Evolutionary conservation across 1,139 yeast species (phyloP).

Genomic region (Geotrichum reessii): DNA sequence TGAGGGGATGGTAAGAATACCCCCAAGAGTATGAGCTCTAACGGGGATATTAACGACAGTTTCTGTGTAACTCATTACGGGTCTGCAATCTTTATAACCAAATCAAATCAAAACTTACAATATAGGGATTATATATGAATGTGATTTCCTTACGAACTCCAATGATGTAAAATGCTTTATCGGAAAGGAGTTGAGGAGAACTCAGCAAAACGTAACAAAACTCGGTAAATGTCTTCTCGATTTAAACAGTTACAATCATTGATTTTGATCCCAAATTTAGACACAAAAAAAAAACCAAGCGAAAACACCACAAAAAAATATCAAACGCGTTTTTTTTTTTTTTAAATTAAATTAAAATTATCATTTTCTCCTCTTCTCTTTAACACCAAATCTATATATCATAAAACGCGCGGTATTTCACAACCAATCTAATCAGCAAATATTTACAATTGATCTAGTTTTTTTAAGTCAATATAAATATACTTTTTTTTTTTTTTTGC

Average conservation of each 20-base stretch:
- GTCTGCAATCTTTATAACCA: too few relatives aligned
- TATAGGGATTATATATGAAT: too few relatives aligned
- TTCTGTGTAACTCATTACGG: not conserved
- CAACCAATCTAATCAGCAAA: not conserved
- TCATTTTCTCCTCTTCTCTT: not conserved
- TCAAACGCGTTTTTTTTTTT: not conserved
- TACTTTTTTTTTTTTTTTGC: too few relatives aligned
- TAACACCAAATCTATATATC: too few relatives aligned
- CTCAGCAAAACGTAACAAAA: not conserved
- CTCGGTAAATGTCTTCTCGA: too few relatives aligned
- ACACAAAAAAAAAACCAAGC: too few relatives aligned
- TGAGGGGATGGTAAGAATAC: conserved; percentile 5
- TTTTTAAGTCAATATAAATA: too few relatives aligned
- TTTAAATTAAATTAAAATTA: too few relatives aligned
- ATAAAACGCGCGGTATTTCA: too few relatives aligned
- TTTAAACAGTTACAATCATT: too few relatives aligned
- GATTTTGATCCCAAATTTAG: not conserved
- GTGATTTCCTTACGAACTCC: not conserved
- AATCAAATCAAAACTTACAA: not conserved
- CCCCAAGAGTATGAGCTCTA: conserved; percentile 1
- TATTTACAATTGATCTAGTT: too few relatives aligned
- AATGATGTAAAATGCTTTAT: not conserved
- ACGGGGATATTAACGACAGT: conserved; percentile 3
- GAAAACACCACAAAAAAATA: too few relatives aligned
- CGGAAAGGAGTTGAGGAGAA: not conserved